Evolutionary conservation across 2,329 filamentous ascomycete species (phyloP).

Genomic region (Botrytis elliptica): DNA sequence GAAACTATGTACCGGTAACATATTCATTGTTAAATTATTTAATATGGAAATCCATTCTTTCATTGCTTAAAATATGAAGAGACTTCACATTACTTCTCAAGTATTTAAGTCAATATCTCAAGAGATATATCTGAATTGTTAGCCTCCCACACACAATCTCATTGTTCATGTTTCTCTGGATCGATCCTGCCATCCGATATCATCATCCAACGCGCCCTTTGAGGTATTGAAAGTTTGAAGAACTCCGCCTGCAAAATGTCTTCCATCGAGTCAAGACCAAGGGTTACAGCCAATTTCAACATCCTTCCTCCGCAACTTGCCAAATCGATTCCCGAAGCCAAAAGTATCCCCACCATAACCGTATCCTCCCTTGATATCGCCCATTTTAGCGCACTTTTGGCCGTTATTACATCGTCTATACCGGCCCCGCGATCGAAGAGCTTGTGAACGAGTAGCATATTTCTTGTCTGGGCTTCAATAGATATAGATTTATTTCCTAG

Average conservation of each 20-base stretch:
- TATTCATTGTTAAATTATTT: neutral
- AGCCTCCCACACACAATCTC: neutral
- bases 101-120: neutral
- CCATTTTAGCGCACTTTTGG: neutral
- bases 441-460: neutral
- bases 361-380: neutral
- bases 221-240: neutral
- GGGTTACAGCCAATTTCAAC: neutral
- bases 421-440: constrained; percentile 18
- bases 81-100: neutral
- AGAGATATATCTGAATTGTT: neutral
- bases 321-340: neutral
- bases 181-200: neutral
- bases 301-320: neutral
- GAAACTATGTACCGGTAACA: neutral
- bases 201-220: neutral
- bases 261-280: constrained; percentile 10
- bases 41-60: neutral
- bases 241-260: neutral
- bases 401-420: neutral
- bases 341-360: neutral
- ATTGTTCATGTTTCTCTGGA: neutral
- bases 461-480: neutral
- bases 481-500: neutral
- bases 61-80: neutral